Evolutionary conservation across 139 green algal species (phyloP), one percentile per base, ranked within the genome.

Genomic region (Picochlorum costavermella): DNA sequence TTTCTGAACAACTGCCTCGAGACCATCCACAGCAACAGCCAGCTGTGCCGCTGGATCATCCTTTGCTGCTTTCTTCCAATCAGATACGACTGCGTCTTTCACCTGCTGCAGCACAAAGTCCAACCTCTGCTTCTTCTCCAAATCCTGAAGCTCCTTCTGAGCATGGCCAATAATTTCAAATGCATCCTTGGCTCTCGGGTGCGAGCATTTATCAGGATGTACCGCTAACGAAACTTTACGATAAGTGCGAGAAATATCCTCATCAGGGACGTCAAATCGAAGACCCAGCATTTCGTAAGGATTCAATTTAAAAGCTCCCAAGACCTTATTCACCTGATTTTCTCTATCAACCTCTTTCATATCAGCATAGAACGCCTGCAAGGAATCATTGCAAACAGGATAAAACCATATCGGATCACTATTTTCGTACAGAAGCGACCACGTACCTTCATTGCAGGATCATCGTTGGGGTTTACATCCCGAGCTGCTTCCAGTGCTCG

Each of bases 231-330:
- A 89, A 4, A 70, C 45, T 67, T 96, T 95, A 58, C 92, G 75
- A 81, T 95, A 98, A 68, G 91, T 79, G 25, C 74, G 74, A 36
- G 81, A 83, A 1, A 96, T 68, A n/a, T 97, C 90, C 53, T 94
- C 85, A 1, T 59, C 14, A 11, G 72, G 83, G 4, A 84, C 80
- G 29, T 92, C 84, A 56, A 95, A 95, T 1, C 69, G 64, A 61
- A 98, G 65, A 58, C 86, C 86, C 8, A 98, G 72, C 61, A 95
- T 83, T 71, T 98, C 92, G 74, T 85, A 98, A 0, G 92, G 92
- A 60, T 98, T 98, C 6, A 98, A 80, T 73, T 97, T 96, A 80
- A 98, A 98, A 2, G 87, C 83, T 44, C 75, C 78, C 29, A 98
- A 66, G 8, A 98, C 88, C 33, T 92, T 84, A 58, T 88, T 83